Evolutionary conservation across 176 grass and related monocot genomes (phyloP).

Genomic region (Oryza coarctata): DNA sequence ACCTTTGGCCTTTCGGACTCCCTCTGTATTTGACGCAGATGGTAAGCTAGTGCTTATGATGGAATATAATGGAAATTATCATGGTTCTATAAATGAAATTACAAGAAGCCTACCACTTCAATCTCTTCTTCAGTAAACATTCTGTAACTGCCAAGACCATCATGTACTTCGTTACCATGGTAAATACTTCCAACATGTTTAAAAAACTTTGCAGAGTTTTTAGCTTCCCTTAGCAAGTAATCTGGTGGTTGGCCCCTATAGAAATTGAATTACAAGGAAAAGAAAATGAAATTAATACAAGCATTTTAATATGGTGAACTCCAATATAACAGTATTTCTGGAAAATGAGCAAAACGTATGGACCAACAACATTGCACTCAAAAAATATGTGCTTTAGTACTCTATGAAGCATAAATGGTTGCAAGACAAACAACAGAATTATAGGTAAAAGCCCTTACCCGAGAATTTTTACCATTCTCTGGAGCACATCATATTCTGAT

Average conservation of each 20-base stretch:
- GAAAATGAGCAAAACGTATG: background rate
- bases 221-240: conserved; percentile 81
- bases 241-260: conserved; percentile 81
- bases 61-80: conserved; percentile 5
- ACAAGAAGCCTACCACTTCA: conserved; percentile 60
- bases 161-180: conserved; percentile 24
- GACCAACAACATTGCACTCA: background rate
- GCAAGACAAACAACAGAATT: conserved; percentile 25
- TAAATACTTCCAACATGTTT: conserved; percentile 64
- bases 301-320: conserved; percentile 4
- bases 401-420: background rate
- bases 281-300: background rate
- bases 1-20: conserved; percentile 64
- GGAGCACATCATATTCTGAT: conserved; percentile 93
- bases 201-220: conserved; percentile 74
- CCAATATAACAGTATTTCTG: background rate
- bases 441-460: conserved; percentile 50
- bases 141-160: conserved; percentile 54
- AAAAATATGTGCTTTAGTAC: background rate
- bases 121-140: conserved; percentile 85
- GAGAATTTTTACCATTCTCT: conserved; percentile 80
- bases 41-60: conserved; percentile 11
- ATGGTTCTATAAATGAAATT: conserved; percentile 22
- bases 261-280: conserved; percentile 34
- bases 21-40: conserved; percentile 50